Conservation (phyloP, 805 yeast species). For the Ogataea henricii region DNA sequence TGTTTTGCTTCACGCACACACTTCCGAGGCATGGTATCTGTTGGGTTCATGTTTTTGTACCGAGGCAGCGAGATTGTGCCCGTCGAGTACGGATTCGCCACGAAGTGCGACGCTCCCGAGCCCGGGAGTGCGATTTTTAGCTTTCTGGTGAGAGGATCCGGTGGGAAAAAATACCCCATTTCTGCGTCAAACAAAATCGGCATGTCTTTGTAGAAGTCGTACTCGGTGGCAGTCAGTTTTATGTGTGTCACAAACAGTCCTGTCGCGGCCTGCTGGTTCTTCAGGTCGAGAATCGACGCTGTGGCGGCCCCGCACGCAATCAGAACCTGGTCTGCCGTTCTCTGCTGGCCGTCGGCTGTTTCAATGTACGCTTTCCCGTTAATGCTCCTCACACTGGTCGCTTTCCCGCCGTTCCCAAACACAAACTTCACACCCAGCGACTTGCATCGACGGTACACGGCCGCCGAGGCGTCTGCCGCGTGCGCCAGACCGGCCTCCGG, state of each 20-base stretch:
- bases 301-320: conserved; percentile 45
- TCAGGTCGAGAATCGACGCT: conserved; percentile 36
- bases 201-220: conserved; percentile 36
- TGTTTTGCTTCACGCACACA: conserved; percentile 35
- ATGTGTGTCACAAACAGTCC: conserved; percentile 45
- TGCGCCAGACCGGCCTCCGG: conserved; percentile 46
- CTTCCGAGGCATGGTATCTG: conserved; percentile 40
- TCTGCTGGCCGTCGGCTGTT: conserved; percentile 31
- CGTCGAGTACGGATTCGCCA: conserved; percentile 21
- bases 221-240: conserved; percentile 39
- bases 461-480: conserved; percentile 40
- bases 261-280: conserved; percentile 38
- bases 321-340: conserved; percentile 39
- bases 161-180: conserved; percentile 52
- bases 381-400: conserved; percentile 16
- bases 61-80: conserved; percentile 39
- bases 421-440: conserved; percentile 37
- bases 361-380: conserved; percentile 23
- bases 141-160: conserved; percentile 41
- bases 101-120: conserved; percentile 33
- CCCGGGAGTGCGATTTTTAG: conserved; percentile 44
- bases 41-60: conserved; percentile 34
- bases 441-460: conserved; percentile 33
- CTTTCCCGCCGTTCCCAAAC: conserved; percentile 36
- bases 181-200: conserved; percentile 49